Conservation (phyloP, 306 rosid species). For the Abrus precatorius region DNA sequence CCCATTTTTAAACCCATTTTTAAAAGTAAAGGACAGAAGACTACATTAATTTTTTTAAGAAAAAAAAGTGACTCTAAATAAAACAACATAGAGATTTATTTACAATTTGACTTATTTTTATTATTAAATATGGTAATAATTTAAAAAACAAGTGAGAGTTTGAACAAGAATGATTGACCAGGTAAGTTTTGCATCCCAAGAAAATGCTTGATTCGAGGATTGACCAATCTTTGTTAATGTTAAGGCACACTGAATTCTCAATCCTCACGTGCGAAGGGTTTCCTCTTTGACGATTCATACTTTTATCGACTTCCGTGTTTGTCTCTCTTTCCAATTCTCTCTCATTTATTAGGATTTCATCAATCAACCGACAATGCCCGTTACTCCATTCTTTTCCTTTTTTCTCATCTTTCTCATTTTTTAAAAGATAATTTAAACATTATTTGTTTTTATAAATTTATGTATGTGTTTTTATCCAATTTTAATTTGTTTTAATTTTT, state of each 20-base stretch:
- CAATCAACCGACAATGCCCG: slow-evolving; percentile 28
- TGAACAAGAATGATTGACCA: slow-evolving; percentile 27
- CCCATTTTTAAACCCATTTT: too few relatives aligned
- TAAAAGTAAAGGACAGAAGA: too few relatives aligned
- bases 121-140: too few relatives aligned
- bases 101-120: too few relatives aligned
- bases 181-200: slow-evolving; percentile 40
- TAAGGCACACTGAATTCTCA: slow-evolving; percentile 3
- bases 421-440: too few relatives aligned
- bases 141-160: neutral
- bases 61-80: too few relatives aligned
- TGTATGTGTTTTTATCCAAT: too few relatives aligned
- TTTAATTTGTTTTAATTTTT: too few relatives aligned
- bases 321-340: slow-evolving; percentile 26
- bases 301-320: neutral
- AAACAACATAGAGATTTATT: too few relatives aligned
- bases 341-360: slow-evolving; percentile 26
- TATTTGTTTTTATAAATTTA: too few relatives aligned
- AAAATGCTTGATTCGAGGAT: slow-evolving; percentile 56
- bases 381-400: neutral
- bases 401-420: too few relatives aligned
- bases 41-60: too few relatives aligned
- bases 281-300: slow-evolving; percentile 45
- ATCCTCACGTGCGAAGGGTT: slow-evolving; percentile 57
- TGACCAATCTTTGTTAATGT: slow-evolving; percentile 45